Conservation (phyloP, 495 filamentous ascomycete species). For the Schizothecium vesticola region DNA sequence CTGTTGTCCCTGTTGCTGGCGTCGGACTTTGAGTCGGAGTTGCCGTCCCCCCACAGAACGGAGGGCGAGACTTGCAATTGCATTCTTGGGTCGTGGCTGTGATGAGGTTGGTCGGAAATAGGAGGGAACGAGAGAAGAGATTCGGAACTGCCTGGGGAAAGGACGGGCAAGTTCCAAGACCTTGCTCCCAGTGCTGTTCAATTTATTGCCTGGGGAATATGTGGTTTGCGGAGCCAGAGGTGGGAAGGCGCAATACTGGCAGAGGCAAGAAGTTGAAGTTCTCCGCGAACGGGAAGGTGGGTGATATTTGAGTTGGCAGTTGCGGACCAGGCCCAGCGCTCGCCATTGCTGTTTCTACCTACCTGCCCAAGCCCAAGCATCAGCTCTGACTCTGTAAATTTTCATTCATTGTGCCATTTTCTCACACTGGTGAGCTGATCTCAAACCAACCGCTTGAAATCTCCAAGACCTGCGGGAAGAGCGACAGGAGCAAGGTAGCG, state of each 20-base stretch:
- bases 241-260: not conserved
- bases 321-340: not conserved
- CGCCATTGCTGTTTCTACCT: not conserved
- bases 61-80: not conserved
- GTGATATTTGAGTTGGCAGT: not conserved
- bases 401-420: too few relatives aligned
- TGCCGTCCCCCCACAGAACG: not conserved
- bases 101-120: too few relatives aligned
- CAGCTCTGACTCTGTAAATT: too few relatives aligned
- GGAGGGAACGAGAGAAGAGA: not conserved
- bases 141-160: not conserved
- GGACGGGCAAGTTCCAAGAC: not conserved
- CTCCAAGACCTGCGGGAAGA: too few relatives aligned
- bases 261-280: not conserved
- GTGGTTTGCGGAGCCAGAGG: not conserved
- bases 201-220: not conserved
- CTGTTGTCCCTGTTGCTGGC: not conserved
- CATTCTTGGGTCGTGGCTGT: not conserved
- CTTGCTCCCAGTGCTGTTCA: not conserved
- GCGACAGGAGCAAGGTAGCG: not conserved
- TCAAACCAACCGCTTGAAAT: too few relatives aligned
- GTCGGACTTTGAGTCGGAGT: not conserved
- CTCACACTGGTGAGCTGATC: too few relatives aligned
- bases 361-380: not conserved
- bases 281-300: not conserved